phyloP scores from a whole-genome alignment of 352 stramenopile genomes.

The Globisporangium viniferum region DNA sequence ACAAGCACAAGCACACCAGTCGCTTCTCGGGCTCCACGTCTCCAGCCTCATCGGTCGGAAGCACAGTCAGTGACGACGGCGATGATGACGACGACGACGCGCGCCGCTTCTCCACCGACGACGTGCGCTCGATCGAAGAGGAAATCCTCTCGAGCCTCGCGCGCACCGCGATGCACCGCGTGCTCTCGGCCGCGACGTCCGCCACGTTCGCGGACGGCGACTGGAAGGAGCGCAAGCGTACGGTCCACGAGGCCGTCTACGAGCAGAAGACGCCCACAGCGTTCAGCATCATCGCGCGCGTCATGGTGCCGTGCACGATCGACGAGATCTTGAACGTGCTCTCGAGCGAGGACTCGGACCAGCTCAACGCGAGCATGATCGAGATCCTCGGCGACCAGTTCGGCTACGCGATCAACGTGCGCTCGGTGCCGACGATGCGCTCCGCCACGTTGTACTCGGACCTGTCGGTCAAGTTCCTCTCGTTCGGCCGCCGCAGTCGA shows the following conservation, averaged over 20 bases:
- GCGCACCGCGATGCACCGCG: constrained; percentile 11
- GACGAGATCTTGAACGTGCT: constrained; percentile 22
- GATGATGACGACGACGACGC: background rate
- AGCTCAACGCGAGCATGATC: constrained; percentile 28
- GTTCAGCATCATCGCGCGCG: constrained; percentile 22
- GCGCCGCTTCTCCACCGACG: background rate
- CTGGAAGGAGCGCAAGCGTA: constrained; percentile 7
- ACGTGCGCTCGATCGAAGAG: constrained; percentile 1
- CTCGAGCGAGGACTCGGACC: constrained; percentile 23
- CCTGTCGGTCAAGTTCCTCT: constrained; percentile 27
- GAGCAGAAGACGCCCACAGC: constrained; percentile 10
- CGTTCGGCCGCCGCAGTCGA: constrained; percentile 17
- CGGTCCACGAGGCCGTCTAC: constrained; percentile 4
- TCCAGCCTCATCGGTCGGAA: constrained; percentile 1
- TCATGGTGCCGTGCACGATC: constrained; percentile 21
- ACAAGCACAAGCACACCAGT: background rate
- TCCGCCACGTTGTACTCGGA: constrained; percentile 2
- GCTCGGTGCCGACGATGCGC: constrained; percentile 11
- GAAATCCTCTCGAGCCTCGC: constrained; percentile 13
- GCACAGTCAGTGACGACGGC: background rate
- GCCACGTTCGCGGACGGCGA: constrained; percentile 1
- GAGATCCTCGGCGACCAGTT: constrained; percentile 25
- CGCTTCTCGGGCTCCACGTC: constrained; percentile 13
- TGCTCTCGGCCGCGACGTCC: constrained; percentile 14
- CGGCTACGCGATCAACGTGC: constrained; percentile 26